phyloP scores from a whole-genome alignment of 202 grass and related monocot species.

The Zizania palustris region DNA sequence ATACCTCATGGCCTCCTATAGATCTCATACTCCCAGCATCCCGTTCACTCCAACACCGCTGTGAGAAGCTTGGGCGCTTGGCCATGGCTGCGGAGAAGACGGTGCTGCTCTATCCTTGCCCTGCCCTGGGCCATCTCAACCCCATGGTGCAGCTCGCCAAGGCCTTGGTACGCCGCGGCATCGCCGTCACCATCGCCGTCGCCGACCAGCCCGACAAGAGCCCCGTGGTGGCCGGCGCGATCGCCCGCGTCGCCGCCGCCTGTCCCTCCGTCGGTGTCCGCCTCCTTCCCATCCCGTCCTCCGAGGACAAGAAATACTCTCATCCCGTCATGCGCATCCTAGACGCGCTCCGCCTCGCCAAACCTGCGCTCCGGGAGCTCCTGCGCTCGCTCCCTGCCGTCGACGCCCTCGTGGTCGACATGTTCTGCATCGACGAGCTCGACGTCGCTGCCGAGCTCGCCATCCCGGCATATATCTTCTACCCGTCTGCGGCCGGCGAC shows the following conservation, averaged over 20 bases:
- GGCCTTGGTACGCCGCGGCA: slow-evolving; percentile 40
- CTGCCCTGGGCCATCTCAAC: slow-evolving; percentile 58
- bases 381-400: slow-evolving; percentile 34
- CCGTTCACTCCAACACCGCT: too few species aligned
- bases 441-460: slow-evolving; percentile 52
- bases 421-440: slow-evolving; percentile 61
- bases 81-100: slow-evolving; percentile 54
- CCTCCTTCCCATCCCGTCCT: slow-evolving; percentile 38
- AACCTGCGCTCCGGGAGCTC: slow-evolving; percentile 45
- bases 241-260: slow-evolving; percentile 20
- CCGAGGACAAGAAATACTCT: not conserved
- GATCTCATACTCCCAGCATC: too few species aligned
- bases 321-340: slow-evolving; percentile 33
- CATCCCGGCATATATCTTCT: slow-evolving; percentile 58
- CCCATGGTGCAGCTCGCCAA: slow-evolving; percentile 64
- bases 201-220: slow-evolving; percentile 42
- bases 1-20: too few species aligned
- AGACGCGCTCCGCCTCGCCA: slow-evolving; percentile 32
- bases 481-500: slow-evolving; percentile 43
- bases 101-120: slow-evolving; percentile 57
- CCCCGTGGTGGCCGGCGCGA: slow-evolving; percentile 6
- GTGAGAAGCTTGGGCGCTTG: not conserved
- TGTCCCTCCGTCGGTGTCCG: slow-evolving; percentile 50
- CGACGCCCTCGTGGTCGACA: slow-evolving; percentile 64
- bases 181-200: slow-evolving; percentile 57